phyloP scores from a whole-genome alignment of 2,329 filamentous ascomycete genomes.

The Cytospora piceicola region DNA sequence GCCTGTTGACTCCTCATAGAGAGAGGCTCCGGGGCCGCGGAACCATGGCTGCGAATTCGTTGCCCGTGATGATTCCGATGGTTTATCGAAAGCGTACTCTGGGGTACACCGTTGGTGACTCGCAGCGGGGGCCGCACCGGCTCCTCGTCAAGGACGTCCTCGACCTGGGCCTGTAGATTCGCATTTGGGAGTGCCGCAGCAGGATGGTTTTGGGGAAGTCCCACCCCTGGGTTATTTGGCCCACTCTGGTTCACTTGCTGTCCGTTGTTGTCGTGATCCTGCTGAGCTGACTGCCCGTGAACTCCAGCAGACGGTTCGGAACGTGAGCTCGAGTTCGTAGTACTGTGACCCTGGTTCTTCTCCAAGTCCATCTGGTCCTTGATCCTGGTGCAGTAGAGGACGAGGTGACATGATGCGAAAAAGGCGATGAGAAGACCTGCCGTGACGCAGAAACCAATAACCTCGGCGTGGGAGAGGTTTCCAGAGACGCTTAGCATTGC shows the following conservation, averaged over 20 bases:
- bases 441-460: constrained; percentile 18
- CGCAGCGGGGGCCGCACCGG: background rate
- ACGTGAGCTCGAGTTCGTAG: background rate
- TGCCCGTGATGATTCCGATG: background rate
- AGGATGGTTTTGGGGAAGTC: background rate
- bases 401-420: constrained; percentile 20
- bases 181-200: background rate
- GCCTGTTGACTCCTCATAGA: background rate
- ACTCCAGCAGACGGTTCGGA: background rate
- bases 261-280: background rate
- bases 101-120: background rate
- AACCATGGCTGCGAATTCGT: background rate
- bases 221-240: background rate
- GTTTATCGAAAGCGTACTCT: rapidly evolving
- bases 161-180: background rate
- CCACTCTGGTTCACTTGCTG: too few species aligned
- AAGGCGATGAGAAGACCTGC: constrained; percentile 15
- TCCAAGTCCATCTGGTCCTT: background rate
- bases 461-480: constrained; percentile 12
- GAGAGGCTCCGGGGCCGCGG: constrained; percentile 1
- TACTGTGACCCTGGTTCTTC: background rate
- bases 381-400: constrained; percentile 18
- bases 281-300: background rate
- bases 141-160: background rate
- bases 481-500: constrained; percentile 20